Conservation (phyloP, 1,284 basidiomycete genomes). For the Mycena citricolor region DNA sequence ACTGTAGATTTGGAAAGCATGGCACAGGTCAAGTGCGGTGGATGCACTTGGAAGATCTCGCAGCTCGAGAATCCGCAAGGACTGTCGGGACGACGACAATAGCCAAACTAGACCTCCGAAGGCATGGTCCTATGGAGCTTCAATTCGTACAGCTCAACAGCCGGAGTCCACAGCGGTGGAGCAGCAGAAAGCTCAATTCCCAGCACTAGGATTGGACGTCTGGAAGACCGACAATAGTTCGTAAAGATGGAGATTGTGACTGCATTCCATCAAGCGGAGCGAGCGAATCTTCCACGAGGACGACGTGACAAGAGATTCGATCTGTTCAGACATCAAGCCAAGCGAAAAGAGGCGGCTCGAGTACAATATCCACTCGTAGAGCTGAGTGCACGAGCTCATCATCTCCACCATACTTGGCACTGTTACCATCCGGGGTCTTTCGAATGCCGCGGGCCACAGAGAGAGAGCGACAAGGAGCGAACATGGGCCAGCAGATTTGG, state of each 20-base stretch:
- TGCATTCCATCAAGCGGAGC: conserved; percentile 36
- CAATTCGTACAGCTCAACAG: conserved; percentile 41
- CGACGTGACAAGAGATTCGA: conserved; percentile 17
- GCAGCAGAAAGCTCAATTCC: conserved; percentile 39
- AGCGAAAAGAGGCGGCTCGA: conserved; percentile 24
- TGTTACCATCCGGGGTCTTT: no score
- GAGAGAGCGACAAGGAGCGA: conserved; percentile 6
- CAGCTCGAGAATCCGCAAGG: conserved; percentile 42
- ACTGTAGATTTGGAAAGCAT: conserved; percentile 38
- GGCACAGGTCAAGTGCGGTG: conserved; percentile 29
- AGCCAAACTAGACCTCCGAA: conserved; percentile 38
- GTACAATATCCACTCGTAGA: conserved; percentile 38
- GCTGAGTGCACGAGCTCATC: no score
- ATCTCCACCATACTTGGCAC: no score
- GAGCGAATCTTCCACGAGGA: conserved; percentile 33
- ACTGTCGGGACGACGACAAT: conserved; percentile 33
- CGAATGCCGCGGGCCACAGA: no score
- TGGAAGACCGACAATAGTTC: conserved; percentile 43
- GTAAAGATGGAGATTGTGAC: conserved; percentile 45
- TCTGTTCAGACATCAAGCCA: background rate
- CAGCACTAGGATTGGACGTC: conserved; percentile 39
- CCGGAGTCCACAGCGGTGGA: conserved; percentile 27
- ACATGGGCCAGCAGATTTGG: conserved; percentile 9
- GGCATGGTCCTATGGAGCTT: conserved; percentile 37
- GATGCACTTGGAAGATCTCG: conserved; percentile 35